Evolutionary conservation across 495 filamentous ascomycete species (phyloP).

Genomic region (Trichoderma orchidacearum): DNA sequence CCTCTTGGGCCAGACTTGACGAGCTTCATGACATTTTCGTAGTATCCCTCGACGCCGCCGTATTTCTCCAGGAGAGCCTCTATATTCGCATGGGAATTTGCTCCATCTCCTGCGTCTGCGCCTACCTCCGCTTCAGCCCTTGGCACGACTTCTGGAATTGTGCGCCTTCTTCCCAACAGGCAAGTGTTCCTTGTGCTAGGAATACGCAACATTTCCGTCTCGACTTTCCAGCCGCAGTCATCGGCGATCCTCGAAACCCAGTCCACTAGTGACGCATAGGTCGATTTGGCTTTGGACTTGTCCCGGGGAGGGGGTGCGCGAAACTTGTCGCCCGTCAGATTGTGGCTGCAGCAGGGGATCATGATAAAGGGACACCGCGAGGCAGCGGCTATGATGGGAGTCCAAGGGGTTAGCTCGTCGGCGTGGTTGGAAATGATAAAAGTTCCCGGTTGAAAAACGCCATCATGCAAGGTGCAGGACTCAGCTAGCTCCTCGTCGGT

Average conservation of each 20-base stretch:
- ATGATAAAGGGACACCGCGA: conserved; percentile 70
- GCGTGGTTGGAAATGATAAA: conserved; percentile 97
- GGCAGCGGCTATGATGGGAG: conserved; percentile 69
- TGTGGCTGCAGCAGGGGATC: conserved; percentile 91
- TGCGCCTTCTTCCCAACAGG: conserved; percentile 48
- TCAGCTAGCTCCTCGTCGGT: background rate
- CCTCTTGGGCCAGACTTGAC: conserved; percentile 22
- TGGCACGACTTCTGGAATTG: too few relatives aligned
- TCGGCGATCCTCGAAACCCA: conserved; percentile 54
- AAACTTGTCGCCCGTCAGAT: conserved; percentile 59
- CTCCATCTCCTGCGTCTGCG: conserved; percentile 12
- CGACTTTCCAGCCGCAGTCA: conserved; percentile 60
- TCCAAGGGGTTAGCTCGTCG: conserved; percentile 92
- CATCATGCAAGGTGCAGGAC: conserved; percentile 42
- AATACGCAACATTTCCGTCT: conserved; percentile 71
- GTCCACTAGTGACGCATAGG: conserved; percentile 60
- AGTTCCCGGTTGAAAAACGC: conserved; percentile 56
- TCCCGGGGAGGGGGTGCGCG: conserved; percentile 51
- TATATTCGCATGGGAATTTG: conserved; percentile 11
- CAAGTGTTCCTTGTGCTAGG: conserved; percentile 82
- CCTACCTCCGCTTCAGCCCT: conserved; percentile 14
- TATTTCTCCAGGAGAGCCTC: conserved; percentile 26
- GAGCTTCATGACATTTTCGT: conserved; percentile 39
- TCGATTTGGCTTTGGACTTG: conserved; percentile 33
- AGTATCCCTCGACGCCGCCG: conserved; percentile 42